Conservation (phyloP, 768 basidiomycete genomes). For the Pulveroboletus sp. region DNA sequence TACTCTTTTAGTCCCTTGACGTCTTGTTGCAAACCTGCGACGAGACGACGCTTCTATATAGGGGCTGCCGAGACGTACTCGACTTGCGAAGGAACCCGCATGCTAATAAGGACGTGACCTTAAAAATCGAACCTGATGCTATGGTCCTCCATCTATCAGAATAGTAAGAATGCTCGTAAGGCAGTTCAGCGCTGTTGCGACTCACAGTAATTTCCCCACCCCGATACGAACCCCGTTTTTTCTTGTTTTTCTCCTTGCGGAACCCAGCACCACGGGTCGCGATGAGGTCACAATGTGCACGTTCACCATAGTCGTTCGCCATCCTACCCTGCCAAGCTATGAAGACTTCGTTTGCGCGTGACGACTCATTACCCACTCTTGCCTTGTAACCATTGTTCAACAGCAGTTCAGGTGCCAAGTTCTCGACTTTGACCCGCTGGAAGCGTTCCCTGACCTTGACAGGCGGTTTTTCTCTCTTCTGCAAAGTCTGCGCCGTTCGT, state of each 20-base stretch:
- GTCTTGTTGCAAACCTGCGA: not conserved
- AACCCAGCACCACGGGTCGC: conserved; percentile 94
- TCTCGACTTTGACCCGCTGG: conserved; percentile 68
- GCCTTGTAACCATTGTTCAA: conserved; percentile 76
- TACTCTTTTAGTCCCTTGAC: not conserved
- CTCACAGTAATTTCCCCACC: conserved; percentile 93
- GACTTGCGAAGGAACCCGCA: not conserved
- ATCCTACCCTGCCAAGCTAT: conserved; percentile 48
- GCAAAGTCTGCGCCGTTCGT: not conserved
- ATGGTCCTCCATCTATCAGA: conserved; percentile 64
- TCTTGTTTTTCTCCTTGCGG: conserved; percentile 99
- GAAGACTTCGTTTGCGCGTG: not conserved
- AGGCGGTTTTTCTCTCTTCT: conserved; percentile 19
- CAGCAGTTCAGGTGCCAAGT: conserved; percentile 37
- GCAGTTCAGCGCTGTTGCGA: conserved; percentile 1
- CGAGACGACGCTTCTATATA: not conserved
- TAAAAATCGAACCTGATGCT: conserved; percentile 79
- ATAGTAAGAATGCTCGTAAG: conserved; percentile 1
- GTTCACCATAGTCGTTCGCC: conserved; percentile 79
- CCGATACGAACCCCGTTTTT: conserved; percentile 91
- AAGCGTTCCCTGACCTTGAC: conserved; percentile 63
- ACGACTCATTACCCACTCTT: conserved; percentile 48
- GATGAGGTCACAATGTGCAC: conserved; percentile 81
- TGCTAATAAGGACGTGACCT: not conserved
- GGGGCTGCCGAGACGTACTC: not conserved